phyloP scores from a whole-genome alignment of 108 stramenopile genomes.

The Nitzschia sp. region DNA sequence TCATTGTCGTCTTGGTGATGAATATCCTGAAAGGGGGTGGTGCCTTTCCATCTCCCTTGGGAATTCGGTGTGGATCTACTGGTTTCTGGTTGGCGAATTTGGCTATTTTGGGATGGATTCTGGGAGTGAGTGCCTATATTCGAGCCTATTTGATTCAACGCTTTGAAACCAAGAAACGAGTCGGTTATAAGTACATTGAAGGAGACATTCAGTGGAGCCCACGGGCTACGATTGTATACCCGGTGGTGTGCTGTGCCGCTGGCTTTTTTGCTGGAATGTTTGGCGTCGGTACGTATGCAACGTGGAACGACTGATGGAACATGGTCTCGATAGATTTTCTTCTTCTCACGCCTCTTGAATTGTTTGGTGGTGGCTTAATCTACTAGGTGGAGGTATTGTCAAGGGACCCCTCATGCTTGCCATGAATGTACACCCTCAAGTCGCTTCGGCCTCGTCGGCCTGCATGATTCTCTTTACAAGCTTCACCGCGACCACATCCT shows the following conservation, averaged over 20 bases:
- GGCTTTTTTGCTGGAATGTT: constrained; percentile 97
- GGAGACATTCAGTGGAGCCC: constrained; percentile 94
- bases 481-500: constrained; percentile 91
- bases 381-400: constrained; percentile 86
- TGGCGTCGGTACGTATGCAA: constrained; percentile 64
- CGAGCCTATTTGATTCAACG: constrained; percentile 72
- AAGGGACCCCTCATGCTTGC: constrained; percentile 96
- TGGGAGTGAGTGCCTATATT: constrained; percentile 58
- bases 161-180: constrained; percentile 61
- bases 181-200: constrained; percentile 81
- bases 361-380: neutral
- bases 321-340: too few species aligned
- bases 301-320: neutral
- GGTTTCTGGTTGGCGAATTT: constrained; percentile 86
- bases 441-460: constrained; percentile 78
- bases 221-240: constrained; percentile 86
- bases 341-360: neutral
- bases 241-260: constrained; percentile 85
- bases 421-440: constrained; percentile 68
- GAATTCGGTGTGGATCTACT: constrained; percentile 89
- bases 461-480: constrained; percentile 95
- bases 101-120: constrained; percentile 77
- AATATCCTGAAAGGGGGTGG: constrained; percentile 94
- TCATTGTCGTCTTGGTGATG: constrained; percentile 80
- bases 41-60: constrained; percentile 85